Percentiles rank a stretch among this genome's conserved stretches.
Conservation (phyloP, 2,329 filamentous ascomycete genomes). For the Tolypocladium paradoxum region DNA sequence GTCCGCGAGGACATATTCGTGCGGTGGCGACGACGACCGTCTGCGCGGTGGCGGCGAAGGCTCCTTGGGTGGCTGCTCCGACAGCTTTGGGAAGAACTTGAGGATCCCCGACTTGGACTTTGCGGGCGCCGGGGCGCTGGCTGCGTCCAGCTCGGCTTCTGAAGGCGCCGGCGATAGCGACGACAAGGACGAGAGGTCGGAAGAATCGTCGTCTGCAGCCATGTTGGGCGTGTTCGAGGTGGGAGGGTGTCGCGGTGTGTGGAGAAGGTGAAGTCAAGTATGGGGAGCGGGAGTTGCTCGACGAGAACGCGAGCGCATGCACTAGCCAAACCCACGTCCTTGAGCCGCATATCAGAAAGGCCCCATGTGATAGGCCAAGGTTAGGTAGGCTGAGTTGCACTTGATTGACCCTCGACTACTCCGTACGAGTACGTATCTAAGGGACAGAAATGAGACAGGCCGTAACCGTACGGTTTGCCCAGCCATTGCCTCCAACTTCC, state of each 20-base stretch:
- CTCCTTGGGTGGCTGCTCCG: conserved; percentile 41
- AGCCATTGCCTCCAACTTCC: neutral
- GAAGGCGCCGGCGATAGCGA: conserved; percentile 34
- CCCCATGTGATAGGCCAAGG: conserved; percentile 18
- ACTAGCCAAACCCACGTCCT: conserved; percentile 15
- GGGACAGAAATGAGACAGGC: neutral
- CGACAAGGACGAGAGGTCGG: conserved; percentile 50
- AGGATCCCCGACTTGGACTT: conserved; percentile 50
- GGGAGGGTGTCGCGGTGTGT: conserved; percentile 15
- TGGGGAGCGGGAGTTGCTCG: conserved; percentile 20
- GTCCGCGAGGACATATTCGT: conserved; percentile 82
- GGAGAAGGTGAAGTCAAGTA: conserved; percentile 18
- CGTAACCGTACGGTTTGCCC: neutral
- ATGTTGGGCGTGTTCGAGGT: conserved; percentile 26
- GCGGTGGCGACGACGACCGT: conserved; percentile 76
- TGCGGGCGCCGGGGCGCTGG: conserved; percentile 16
- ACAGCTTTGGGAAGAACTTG: conserved; percentile 55
- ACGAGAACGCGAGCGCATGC: conserved; percentile 19
- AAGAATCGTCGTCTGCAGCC: conserved; percentile 51
- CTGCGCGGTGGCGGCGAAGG: conserved; percentile 60
- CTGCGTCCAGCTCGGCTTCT: conserved; percentile 40
- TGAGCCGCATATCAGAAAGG: conserved; percentile 21
- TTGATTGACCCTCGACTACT: neutral
- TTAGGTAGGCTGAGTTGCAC: neutral
- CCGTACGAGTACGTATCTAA: neutral